Base-by-base conservation (phyloP, 768 basidiomycete genomes). In the Obba rivulosa region DNA sequence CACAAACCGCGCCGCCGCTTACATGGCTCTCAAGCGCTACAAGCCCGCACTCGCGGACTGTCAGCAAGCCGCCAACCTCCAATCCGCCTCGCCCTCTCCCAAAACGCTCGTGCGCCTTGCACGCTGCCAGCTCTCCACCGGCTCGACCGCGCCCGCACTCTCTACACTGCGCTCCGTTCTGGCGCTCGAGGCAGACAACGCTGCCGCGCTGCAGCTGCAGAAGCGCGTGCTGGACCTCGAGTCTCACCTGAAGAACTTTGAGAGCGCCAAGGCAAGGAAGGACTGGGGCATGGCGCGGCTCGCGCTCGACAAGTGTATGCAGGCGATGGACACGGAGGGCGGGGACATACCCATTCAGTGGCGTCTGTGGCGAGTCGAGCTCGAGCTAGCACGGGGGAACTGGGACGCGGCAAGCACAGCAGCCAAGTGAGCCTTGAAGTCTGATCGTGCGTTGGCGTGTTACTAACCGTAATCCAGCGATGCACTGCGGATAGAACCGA, bases 21-120 rank as follows among this genome's bases (percentile, higher is more conserved):
- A 84, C 61, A 93, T 94, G 79, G 79, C 81, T 0, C 62, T 87
- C 43, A 91, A 92, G 61, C 79, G 79, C 28, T 93, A 85, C 73
- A 74, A 80, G 25, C 67, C 71, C 0, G 92, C 92, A 0, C 71
- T 92, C 16, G 75, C 74, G 34, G 91, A 94, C 60, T 92, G 89
- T 59, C 89, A 89, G 62, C 72, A 72, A 31, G 91, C 90, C 3
- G 74, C 78, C 0, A 65, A 78, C 0, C 69, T 91, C 4, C 87
- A 92, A 66, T 64, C 81, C 8, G 62, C 54, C 8, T 59, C 69
- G 11, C 85, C 86, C 7, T 79, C 83, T 4, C 54, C 80, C 1
- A 93, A 93, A 63, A 92, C 90, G 9, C 77, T 93, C 41, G 70
- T 90, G 31, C 85, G 92, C 3, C 78, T 92, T 4, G 89, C 87